A percentile compares a stretch with the other conserved stretches of the same genome.
Conservation (phyloP, 208 protist species). For the Histomonas meleagridis region DNA sequence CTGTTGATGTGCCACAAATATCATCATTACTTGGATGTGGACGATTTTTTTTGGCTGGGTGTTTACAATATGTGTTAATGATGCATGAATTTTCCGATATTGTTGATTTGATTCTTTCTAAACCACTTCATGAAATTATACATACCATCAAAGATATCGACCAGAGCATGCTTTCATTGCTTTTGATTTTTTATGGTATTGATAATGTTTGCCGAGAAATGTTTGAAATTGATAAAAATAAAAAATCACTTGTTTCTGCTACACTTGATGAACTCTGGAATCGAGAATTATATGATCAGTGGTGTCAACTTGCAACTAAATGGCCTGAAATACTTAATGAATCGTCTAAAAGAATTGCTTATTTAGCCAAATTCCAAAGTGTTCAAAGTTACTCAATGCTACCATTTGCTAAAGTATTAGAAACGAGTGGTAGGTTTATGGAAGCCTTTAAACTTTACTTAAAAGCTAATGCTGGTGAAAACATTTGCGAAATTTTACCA, state of each 20-base stretch:
- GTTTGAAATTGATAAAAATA: background rate
- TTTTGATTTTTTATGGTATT: background rate
- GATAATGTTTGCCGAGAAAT: background rate
- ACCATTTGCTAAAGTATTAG: background rate
- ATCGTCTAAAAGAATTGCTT: background rate
- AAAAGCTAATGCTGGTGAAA: background rate
- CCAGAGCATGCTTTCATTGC: background rate
- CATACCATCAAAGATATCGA: background rate
- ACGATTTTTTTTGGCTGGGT: background rate
- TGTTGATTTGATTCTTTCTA: background rate
- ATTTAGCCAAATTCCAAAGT: background rate
- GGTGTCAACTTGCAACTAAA: background rate
- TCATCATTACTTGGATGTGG: background rate
- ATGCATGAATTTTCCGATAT: background rate
- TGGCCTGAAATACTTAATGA: background rate
- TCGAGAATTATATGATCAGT: background rate
- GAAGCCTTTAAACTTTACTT: background rate
- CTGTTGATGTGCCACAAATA: background rate
- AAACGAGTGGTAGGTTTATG: background rate
- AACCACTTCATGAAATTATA: background rate
- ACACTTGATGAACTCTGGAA: background rate
- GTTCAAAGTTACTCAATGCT: background rate
- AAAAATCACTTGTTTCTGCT: background rate
- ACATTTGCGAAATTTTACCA: background rate
- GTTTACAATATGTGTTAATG: background rate